These are phyloP conservation scores for Coriaria nepalensis DNA, from an alignment of 306 rosid species.

Conservation along the genomic window DNA sequence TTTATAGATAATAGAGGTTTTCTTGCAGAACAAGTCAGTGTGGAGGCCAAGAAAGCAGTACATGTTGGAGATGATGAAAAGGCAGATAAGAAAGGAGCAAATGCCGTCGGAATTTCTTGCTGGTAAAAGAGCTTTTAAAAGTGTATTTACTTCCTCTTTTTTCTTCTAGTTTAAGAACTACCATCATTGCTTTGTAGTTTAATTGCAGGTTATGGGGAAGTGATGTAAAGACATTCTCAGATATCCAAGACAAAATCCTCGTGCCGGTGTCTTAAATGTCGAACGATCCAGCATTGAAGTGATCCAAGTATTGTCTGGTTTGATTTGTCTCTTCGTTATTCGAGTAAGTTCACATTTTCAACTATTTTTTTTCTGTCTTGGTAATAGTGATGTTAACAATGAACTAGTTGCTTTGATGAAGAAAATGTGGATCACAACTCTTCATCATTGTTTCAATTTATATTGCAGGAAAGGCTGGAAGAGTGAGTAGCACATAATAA, in stretches of 20 bases:
- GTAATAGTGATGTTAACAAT: too few relatives aligned
- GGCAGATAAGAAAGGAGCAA: conserved; percentile 76
- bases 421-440: too few relatives aligned
- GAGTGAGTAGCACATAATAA: too few relatives aligned
- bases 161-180: neutral
- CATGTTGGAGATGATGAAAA: conserved; percentile 78
- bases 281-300: neutral
- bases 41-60: conserved; percentile 53
- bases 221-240: conserved; percentile 64
- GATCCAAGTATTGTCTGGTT: neutral
- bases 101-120: conserved; percentile 69
- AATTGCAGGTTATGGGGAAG: conserved; percentile 75
- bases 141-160: conserved; percentile 6
- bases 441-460: too few relatives aligned
- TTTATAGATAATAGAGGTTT: neutral
- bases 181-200: neutral
- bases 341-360: too few relatives aligned
- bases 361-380: too few relatives aligned
- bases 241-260: conserved; percentile 42
- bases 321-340: neutral
- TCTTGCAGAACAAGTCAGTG: conserved; percentile 50
- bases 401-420: too few relatives aligned
- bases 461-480: too few relatives aligned
- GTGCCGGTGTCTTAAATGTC: conserved; percentile 18
- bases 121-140: conserved; percentile 40